Evolutionary conservation across 2,329 filamentous ascomycete genomes (phyloP).

Genomic region (Trichothecium sympodiale): DNA sequence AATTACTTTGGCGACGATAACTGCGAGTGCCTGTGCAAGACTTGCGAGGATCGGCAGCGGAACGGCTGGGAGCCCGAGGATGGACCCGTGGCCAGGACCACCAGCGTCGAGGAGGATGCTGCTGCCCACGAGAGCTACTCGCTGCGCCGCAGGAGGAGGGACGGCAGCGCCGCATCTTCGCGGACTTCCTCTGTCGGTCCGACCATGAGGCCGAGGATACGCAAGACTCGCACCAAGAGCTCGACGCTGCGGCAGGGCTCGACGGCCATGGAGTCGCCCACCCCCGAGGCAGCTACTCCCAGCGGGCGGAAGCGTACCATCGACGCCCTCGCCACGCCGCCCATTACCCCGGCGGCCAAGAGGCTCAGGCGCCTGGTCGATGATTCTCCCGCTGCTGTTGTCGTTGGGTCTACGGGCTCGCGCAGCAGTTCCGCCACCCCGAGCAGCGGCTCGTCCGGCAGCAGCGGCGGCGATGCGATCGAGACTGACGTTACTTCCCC

Average conservation of each 20-base stretch:
- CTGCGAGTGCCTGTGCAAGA: slow-evolving; percentile 84
- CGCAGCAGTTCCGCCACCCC: slow-evolving; percentile 4
- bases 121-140: slow-evolving; percentile 39
- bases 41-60: slow-evolving; percentile 61
- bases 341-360: slow-evolving; percentile 44
- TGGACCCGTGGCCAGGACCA: slow-evolving; percentile 31
- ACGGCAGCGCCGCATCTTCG: slow-evolving; percentile 39
- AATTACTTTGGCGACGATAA: slow-evolving; percentile 95
- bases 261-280: slow-evolving; percentile 17
- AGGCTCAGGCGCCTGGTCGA: slow-evolving; percentile 25
- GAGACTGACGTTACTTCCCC: slow-evolving; percentile 39
- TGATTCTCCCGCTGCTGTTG: slow-evolving; percentile 14
- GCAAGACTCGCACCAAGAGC: slow-evolving; percentile 24
- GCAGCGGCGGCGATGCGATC: slow-evolving; percentile 15
- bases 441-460: slow-evolving; percentile 12
- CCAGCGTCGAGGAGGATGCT: slow-evolving; percentile 41
- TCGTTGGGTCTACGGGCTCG: background rate
- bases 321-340: slow-evolving; percentile 39
- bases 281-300: slow-evolving; percentile 12
- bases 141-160: slow-evolving; percentile 41
- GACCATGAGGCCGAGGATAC: slow-evolving; percentile 40
- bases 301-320: slow-evolving; percentile 26
- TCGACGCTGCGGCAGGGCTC: slow-evolving; percentile 22
- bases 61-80: slow-evolving; percentile 72
- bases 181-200: slow-evolving; percentile 47